Percentiles rank a stretch among this genome's conserved stretches.
Evolutionary conservation across 768 basidiomycete species (phyloP).

Genomic region (Pholiota microspora): DNA sequence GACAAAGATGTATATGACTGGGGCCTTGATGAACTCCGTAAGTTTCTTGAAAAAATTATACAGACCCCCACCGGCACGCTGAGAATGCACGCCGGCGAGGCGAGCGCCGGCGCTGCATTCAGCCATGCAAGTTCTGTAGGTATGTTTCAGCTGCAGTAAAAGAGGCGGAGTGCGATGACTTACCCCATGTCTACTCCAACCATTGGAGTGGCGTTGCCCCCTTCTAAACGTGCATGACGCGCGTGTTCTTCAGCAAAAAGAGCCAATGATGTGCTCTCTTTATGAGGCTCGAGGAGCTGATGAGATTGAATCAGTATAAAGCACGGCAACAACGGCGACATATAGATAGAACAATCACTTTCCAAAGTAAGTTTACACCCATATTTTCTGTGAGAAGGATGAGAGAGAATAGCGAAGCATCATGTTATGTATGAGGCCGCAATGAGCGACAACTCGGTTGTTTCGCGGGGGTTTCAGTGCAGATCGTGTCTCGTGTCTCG

Average conservation of each 20-base stretch:
- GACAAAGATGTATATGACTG: neutral
- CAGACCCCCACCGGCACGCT: neutral
- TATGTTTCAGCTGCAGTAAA: neutral
- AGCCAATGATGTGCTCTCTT: neutral
- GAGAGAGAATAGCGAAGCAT: too few relatives aligned
- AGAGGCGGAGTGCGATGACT: neutral
- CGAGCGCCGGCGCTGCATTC: neutral
- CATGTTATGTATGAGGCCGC: too few relatives aligned
- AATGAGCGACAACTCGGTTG: too few relatives aligned
- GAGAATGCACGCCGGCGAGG: neutral
- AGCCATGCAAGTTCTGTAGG: neutral
- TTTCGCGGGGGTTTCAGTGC: too few relatives aligned
- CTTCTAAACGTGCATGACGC: neutral
- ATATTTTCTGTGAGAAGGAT: too few relatives aligned
- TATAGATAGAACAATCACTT: neutral
- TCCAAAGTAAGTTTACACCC: neutral
- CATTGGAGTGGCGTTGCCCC: neutral
- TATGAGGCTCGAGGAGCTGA: neutral
- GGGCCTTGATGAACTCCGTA: neutral
- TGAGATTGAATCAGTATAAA: too few relatives aligned
- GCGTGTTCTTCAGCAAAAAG: neutral
- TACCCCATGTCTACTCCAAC: constrained; percentile 1
- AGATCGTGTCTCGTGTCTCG: too few relatives aligned
- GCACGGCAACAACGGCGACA: neutral
- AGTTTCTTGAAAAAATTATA: neutral